A percentile compares a stretch with the other conserved stretches of the same genome.
These are phyloP conservation scores for Leccinum sublutescens DNA, from an alignment of 768 basidiomycete species.

Conservation along the genomic window DNA sequence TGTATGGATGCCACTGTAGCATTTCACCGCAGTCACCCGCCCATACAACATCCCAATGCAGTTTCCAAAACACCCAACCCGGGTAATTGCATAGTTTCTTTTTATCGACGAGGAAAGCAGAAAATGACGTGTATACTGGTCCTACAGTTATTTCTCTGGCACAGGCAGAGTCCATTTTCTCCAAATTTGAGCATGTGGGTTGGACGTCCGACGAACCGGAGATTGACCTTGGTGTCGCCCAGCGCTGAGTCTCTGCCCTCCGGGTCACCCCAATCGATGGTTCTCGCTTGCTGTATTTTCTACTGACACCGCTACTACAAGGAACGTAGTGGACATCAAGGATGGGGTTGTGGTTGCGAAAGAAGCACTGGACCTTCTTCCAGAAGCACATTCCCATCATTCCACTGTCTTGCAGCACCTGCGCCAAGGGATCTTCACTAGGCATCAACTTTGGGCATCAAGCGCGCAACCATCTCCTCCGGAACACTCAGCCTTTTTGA, in stretches of 20 bases:
- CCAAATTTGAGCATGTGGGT: neutral
- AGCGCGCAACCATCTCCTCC: neutral
- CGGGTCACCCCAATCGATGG: neutral
- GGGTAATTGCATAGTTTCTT: neutral
- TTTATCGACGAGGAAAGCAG: neutral
- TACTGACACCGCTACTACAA: neutral
- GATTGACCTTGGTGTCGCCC: neutral
- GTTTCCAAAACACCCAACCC: neutral
- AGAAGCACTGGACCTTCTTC: neutral
- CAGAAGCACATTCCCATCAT: neutral
- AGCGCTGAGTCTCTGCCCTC: neutral
- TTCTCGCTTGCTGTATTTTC: neutral
- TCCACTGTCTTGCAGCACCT: neutral
- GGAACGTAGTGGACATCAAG: too few species aligned
- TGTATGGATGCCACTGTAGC: too few species aligned
- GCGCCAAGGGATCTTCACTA: neutral
- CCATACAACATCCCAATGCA: neutral
- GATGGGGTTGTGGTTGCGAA: neutral
- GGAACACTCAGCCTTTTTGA: too few species aligned
- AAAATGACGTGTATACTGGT: neutral
- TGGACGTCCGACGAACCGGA: neutral
- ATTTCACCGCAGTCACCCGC: neutral
- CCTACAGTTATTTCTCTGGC: neutral
- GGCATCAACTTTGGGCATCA: neutral
- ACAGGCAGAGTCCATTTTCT: neutral